These are phyloP conservation scores for Eleusine indica DNA, from an alignment of 176 grass and related monocot species.

Conservation along the genomic window DNA sequence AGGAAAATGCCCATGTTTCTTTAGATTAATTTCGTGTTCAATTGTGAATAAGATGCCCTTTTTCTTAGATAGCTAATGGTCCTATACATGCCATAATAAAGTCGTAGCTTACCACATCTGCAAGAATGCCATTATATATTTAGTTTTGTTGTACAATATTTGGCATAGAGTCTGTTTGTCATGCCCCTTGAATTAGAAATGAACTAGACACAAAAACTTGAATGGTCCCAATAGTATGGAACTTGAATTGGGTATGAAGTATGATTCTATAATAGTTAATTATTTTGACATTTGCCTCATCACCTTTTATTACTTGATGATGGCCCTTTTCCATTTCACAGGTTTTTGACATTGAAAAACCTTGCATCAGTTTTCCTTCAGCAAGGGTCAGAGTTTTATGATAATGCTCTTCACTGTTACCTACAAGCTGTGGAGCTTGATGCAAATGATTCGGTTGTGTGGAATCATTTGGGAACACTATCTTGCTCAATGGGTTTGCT, in stretches of 20 bases:
- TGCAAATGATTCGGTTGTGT: slow-evolving; percentile 89
- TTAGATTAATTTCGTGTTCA: background rate
- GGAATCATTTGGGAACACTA: slow-evolving; percentile 95
- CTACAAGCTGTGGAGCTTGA: slow-evolving; percentile 96
- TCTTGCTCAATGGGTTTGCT: slow-evolving; percentile 90
- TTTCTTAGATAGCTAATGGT: slow-evolving; percentile 12
- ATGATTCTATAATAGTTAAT: slow-evolving; percentile 3
- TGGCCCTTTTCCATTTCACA: slow-evolving; percentile 46
- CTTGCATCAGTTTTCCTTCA: slow-evolving; percentile 88
- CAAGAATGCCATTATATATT: background rate
- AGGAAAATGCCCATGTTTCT: background rate
- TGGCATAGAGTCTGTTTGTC: slow-evolving; percentile 15
- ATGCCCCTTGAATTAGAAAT: slow-evolving; percentile 10
- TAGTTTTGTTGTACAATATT: slow-evolving; percentile 19
- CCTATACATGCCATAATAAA: slow-evolving; percentile 6
- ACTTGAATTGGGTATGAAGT: slow-evolving; percentile 9
- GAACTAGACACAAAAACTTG: background rate
- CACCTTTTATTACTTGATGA: slow-evolving; percentile 40
- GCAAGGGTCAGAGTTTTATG: slow-evolving; percentile 64
- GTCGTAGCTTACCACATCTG: slow-evolving; percentile 5
- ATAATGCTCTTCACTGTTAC: slow-evolving; percentile 94
- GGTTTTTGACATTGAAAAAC: slow-evolving; percentile 95
- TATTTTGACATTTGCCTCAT: background rate
- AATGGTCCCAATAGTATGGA: background rate
- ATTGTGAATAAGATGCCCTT: background rate